Percentiles rank a stretch among this genome's conserved stretches.
phyloP scores from a whole-genome alignment of 805 yeast species.

The Helenozyma rhizophorensis region DNA sequence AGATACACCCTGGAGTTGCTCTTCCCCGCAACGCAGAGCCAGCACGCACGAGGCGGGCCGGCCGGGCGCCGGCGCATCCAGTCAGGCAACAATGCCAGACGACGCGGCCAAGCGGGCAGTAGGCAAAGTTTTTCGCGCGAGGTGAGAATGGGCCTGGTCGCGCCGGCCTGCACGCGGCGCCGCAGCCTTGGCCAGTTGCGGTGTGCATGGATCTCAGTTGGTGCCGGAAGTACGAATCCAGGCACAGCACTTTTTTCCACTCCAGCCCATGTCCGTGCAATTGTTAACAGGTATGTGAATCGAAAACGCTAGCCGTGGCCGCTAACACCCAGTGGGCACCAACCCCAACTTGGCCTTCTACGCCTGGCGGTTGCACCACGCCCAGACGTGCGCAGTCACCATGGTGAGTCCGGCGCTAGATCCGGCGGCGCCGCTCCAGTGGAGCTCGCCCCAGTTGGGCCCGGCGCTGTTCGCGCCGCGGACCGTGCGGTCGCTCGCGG shows the following conservation, averaged over 20 bases:
- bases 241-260: background rate
- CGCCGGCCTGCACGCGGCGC: too few relatives aligned
- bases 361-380: constrained; percentile 51
- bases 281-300: constrained; percentile 12
- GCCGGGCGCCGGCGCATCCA: constrained; percentile 12
- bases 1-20: constrained; percentile 41
- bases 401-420: constrained; percentile 32
- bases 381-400: constrained; percentile 35
- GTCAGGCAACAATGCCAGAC: too few relatives aligned
- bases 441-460: constrained; percentile 14
- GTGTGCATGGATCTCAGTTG: background rate
- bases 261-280: constrained; percentile 6
- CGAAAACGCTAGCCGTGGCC: background rate
- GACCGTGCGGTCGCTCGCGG: constrained; percentile 12
- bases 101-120: too few relatives aligned
- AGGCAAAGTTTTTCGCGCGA: too few relatives aligned
- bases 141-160: too few relatives aligned
- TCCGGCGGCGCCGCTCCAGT: constrained; percentile 15
- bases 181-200: background rate
- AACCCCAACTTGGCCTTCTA: constrained; percentile 59
- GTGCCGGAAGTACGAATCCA: background rate
- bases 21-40: constrained; percentile 5
- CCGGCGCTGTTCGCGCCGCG: constrained; percentile 15
- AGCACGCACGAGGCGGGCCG: constrained; percentile 13
- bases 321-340: constrained; percentile 38